Evolutionary conservation across 2,329 filamentous ascomycete species (phyloP), one percentile per base, ranked within the genome.

Genomic region (Plectosphaerella cucumerina): DNA sequence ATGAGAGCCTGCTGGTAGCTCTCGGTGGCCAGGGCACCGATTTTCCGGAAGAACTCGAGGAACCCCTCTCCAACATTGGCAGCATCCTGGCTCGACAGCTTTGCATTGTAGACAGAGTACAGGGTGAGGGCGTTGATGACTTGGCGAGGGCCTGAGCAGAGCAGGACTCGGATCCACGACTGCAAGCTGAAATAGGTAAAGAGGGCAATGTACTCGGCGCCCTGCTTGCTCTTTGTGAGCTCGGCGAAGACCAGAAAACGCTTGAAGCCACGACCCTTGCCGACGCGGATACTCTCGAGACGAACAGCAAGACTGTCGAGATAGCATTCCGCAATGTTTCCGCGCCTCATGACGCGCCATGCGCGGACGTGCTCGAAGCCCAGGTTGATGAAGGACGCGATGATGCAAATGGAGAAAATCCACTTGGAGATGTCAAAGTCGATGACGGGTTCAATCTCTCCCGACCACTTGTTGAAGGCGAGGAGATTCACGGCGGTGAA

Each of bases 401-500:
- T 87, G 64, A 99, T 97, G 67, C 92, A 96, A 50, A 84, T 82
- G 23, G 90, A 87, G 66, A 97, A 99, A 66, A 99, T 92, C 91
- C 92, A 97, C 72, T 94, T 95, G 12, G 90, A 88, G 49, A 93
- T 81, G 46, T 82, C 73, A 62, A 95, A 84, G 4, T 85, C 81
- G 57, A 97, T 87, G 39, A 82, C 80, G 2, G 91, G 91, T 59
- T 90, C 73, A 59, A 97, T 87, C 58, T 89, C 80, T 49, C 88
- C 90, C 1, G 90, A 89, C 92, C 92, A 97, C 53, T 84, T 84
- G 71, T 95, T 84, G 72, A 96, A 97, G 50, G 81, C 88, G 47
- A 99, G 80, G 39, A 99, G 77, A 56, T 96, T 95, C 71, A 97
- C 81, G 55, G 92, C 92, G 5, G 92, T 97, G 65, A 97, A 97